These are phyloP conservation scores for Xylariaceae sp. DNA, from an alignment of 2,329 filamentous ascomycete genomes.

Conservation along the genomic window DNA sequence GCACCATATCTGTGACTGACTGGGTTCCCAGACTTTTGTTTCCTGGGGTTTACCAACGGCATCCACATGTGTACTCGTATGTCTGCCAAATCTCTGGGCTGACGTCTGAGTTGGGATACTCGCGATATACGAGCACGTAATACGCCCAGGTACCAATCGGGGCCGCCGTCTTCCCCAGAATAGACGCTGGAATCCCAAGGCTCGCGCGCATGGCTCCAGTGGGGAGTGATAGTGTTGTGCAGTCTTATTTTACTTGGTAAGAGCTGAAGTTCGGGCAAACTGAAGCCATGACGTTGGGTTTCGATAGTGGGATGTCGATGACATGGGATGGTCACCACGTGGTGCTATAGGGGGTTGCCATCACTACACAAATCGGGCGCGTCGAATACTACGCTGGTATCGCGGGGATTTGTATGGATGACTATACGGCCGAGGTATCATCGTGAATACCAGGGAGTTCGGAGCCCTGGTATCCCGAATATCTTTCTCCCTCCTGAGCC, in stretches of 20 bases:
- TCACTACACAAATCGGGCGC: not conserved
- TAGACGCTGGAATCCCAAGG: too few relatives aligned
- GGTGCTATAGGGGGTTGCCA: not conserved
- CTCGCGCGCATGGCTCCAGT: too few relatives aligned
- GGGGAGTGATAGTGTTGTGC: too few relatives aligned
- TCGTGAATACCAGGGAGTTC: not conserved
- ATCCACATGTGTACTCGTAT: too few relatives aligned
- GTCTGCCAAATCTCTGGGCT: too few relatives aligned
- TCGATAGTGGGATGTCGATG: not conserved
- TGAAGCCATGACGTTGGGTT: not conserved
- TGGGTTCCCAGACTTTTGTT: constrained; percentile 1
- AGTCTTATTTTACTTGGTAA: too few relatives aligned
- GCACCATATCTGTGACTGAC: not conserved
- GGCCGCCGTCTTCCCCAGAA: too few relatives aligned
- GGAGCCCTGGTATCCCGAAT: not conserved
- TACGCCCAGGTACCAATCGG: too few relatives aligned
- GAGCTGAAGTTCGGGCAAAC: too few relatives aligned
- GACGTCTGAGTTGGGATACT: too few relatives aligned
- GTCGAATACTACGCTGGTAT: not conserved
- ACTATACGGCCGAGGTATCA: not conserved
- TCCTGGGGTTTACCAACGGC: not conserved
- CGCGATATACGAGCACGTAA: too few relatives aligned
- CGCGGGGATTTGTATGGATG: not conserved
- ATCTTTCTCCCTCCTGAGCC: too few relatives aligned
- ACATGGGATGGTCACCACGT: not conserved